Evolutionary conservation across 208 protist species (phyloP).

Genomic region (Strigomonas culicis): DNA sequence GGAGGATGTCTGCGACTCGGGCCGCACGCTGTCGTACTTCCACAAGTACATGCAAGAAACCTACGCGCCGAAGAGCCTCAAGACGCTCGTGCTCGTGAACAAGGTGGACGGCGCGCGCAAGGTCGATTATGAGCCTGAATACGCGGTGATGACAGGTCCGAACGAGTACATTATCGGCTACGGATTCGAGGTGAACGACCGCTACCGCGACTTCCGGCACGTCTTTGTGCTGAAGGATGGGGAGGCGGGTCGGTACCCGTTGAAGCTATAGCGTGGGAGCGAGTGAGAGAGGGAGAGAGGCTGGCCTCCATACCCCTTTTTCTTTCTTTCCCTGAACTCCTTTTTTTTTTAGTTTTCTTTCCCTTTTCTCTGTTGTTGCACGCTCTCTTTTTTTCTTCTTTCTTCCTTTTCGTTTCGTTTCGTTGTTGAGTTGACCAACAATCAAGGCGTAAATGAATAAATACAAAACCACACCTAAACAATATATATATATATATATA

Average conservation of each 20-base stretch:
- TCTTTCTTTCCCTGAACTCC: neutral
- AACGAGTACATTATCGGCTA: slow-evolving; percentile 91
- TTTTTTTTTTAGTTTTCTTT: slow-evolving; percentile 6
- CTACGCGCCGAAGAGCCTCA: slow-evolving; percentile 57
- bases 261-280: slow-evolving; percentile 36
- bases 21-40: slow-evolving; percentile 70
- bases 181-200: slow-evolving; percentile 90
- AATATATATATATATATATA: neutral
- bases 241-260: slow-evolving; percentile 51
- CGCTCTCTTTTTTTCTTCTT: slow-evolving; percentile 7
- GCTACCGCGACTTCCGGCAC: slow-evolving; percentile 76
- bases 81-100: slow-evolving; percentile 73
- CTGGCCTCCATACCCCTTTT: slow-evolving; percentile 12
- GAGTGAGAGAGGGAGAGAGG: slow-evolving; percentile 1
- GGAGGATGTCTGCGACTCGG: slow-evolving; percentile 88
- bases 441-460: neutral
- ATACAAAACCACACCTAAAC: neutral
- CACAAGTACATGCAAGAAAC: slow-evolving; percentile 28
- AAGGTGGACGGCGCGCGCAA: slow-evolving; percentile 63
- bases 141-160: slow-evolving; percentile 53
- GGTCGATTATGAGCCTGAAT: slow-evolving; percentile 52
- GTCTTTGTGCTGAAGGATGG: slow-evolving; percentile 71
- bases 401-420: slow-evolving; percentile 8
- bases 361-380: neutral
- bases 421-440: neutral